Conservation (phyloP, 73 alveolate genomes). For the Loxodes magnus region DNA sequence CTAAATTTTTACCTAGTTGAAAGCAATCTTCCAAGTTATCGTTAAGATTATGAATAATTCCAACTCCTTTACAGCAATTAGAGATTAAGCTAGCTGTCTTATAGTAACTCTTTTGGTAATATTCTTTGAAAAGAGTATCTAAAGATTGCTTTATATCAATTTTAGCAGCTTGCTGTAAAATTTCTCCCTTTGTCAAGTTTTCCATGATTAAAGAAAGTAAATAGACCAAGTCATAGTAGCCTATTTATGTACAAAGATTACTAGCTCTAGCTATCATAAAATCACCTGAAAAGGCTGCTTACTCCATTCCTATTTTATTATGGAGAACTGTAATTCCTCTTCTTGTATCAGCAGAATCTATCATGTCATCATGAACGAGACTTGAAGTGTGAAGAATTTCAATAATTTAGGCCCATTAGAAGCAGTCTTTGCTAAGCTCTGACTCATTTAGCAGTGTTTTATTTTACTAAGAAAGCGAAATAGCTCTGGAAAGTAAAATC, state of each 20-base stretch:
- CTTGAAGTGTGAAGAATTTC: slow-evolving; percentile 12
- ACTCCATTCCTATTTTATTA: background rate
- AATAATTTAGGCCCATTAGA: slow-evolving; percentile 1
- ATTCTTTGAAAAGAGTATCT: background rate
- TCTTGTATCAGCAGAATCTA: slow-evolving; percentile 7
- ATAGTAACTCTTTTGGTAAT: slow-evolving; percentile 9
- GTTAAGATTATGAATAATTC: background rate
- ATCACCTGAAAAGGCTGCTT: slow-evolving; percentile 10
- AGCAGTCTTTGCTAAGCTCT: too few species aligned
- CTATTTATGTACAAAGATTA: background rate
- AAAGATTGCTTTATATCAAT: too few species aligned
- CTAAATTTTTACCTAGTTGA: slow-evolving; percentile 8
- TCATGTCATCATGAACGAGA: slow-evolving; percentile 7
- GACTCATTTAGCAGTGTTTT: too few species aligned
- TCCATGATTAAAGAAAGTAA: slow-evolving; percentile 7
- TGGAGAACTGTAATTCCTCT: slow-evolving; percentile 8
- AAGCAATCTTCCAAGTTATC: background rate
- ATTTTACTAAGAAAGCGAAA: too few species aligned
- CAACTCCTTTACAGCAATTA: slow-evolving; percentile 10
- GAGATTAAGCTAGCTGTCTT: slow-evolving; percentile 9
- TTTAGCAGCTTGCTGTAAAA: background rate
- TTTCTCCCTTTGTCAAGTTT: slow-evolving; percentile 9
- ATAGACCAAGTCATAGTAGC: background rate
- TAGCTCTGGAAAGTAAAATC: too few species aligned
- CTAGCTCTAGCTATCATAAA: slow-evolving; percentile 7